These are phyloP conservation scores for Emergomyces africanus DNA, from an alignment of 2,329 filamentous ascomycete genomes.

Conservation along the genomic window DNA sequence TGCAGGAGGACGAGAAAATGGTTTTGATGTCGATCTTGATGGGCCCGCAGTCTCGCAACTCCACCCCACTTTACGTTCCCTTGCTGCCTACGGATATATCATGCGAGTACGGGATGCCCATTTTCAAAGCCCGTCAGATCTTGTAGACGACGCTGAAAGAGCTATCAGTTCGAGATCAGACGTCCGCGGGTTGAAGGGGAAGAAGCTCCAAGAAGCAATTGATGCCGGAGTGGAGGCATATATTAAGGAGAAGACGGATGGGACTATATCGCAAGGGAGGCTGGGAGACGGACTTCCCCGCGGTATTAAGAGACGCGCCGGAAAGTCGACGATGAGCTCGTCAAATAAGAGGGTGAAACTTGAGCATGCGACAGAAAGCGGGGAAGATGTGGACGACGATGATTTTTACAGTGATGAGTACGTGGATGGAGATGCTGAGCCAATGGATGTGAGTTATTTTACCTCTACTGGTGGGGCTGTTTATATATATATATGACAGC, in stretches of 20 bases:
- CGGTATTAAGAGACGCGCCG: slow-evolving; percentile 22
- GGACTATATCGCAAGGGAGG: slow-evolving; percentile 22
- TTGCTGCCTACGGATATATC: slow-evolving; percentile 31
- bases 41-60: slow-evolving; percentile 16
- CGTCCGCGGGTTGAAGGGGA: slow-evolving; percentile 26
- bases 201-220: slow-evolving; percentile 24
- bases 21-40: slow-evolving; percentile 16
- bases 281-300: slow-evolving; percentile 22
- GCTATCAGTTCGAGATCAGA: slow-evolving; percentile 19
- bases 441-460: slow-evolving; percentile 26
- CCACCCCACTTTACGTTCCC: slow-evolving; percentile 25
- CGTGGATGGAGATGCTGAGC: slow-evolving; percentile 19
- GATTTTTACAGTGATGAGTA: slow-evolving; percentile 23
- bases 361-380: slow-evolving; percentile 7
- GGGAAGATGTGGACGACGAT: slow-evolving; percentile 18
- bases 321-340: slow-evolving; percentile 10
- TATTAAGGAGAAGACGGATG: slow-evolving; percentile 22
- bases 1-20: not conserved
- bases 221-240: slow-evolving; percentile 17
- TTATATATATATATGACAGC: not conserved
- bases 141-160: slow-evolving; percentile 26
- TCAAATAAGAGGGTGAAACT: slow-evolving; percentile 10
- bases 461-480: not conserved
- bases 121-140: slow-evolving; percentile 30
- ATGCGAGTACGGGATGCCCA: slow-evolving; percentile 27